Evolutionary conservation across 306 rosid genomes (phyloP).

Genomic region (Rubus parviflorus): DNA sequence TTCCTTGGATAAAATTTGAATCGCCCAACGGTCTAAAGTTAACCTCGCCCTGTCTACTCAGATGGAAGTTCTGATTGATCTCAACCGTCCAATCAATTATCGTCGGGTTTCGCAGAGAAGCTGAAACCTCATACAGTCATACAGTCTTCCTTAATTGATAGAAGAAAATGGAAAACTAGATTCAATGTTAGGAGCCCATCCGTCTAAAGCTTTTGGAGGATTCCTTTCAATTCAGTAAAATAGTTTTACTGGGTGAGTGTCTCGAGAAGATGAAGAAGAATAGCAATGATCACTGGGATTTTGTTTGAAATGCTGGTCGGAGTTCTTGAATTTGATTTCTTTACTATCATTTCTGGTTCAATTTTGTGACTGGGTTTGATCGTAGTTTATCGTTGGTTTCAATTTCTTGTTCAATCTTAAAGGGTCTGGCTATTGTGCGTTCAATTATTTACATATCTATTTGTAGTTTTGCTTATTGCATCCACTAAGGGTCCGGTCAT

Average conservation of each 20-base stretch:
- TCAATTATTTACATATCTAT: too few relatives aligned
- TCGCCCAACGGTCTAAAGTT: neutral
- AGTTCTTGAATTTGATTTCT: slow-evolving; percentile 1
- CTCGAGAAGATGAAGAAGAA: slow-evolving; percentile 28
- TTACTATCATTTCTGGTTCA: neutral
- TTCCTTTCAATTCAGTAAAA: neutral
- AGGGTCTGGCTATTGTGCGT: too few relatives aligned
- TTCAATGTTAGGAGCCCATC: neutral
- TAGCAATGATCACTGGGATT: slow-evolving; percentile 64
- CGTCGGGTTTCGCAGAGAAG: neutral
- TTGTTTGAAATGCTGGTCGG: slow-evolving; percentile 10
- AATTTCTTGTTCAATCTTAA: neutral
- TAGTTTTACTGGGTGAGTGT: too few relatives aligned
- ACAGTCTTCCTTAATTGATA: neutral
- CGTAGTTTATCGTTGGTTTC: neutral
- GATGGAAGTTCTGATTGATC: neutral
- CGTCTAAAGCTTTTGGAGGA: neutral
- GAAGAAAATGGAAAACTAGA: neutral
- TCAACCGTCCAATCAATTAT: neutral
- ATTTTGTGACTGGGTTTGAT: neutral
- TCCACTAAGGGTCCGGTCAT: neutral
- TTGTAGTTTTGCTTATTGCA: too few relatives aligned
- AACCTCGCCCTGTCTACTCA: too few relatives aligned
- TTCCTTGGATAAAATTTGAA: neutral
- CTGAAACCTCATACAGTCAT: neutral